Conservation (phyloP, 2,329 filamentous ascomycete species). For the Elsinoe necatrix region DNA sequence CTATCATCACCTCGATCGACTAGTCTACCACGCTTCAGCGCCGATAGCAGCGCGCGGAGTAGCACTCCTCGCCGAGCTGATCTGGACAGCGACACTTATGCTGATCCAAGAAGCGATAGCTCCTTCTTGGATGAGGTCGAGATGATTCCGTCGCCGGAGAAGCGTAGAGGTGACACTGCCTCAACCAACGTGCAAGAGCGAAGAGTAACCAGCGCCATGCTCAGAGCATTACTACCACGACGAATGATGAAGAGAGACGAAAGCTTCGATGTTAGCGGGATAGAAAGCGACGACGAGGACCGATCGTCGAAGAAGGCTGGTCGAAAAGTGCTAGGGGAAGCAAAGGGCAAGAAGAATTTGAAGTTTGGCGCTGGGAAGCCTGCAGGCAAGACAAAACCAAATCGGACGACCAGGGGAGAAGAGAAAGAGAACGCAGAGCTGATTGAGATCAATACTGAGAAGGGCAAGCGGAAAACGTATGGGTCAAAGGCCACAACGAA, state of each 20-base stretch:
- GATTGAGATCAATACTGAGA: neutral
- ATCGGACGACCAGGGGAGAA: neutral
- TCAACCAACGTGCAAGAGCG: constrained; percentile 12
- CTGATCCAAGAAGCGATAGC: constrained; percentile 18
- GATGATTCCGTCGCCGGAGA: constrained; percentile 9
- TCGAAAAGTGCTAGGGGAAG: constrained; percentile 7
- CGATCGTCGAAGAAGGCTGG: neutral
- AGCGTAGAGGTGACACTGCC: constrained; percentile 12
- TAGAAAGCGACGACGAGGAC: constrained; percentile 6
- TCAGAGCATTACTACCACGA: constrained; percentile 4
- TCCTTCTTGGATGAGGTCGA: constrained; percentile 8
- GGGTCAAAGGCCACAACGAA: constrained; percentile 9
- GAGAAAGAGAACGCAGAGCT: constrained; percentile 10
- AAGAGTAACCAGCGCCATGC: constrained; percentile 8
- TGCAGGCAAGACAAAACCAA: neutral
- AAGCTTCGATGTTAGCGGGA: constrained; percentile 10
- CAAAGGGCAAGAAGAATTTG: constrained; percentile 11
- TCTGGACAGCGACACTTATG: constrained; percentile 14
- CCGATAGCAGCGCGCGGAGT: neutral
- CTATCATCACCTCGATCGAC: neutral
- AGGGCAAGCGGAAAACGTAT: neutral
- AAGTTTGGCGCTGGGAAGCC: neutral
- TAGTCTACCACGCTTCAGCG: neutral
- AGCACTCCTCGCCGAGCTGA: constrained; percentile 1
- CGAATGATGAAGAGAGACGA: neutral